These are phyloP conservation scores for Pichia eremophila DNA, from an alignment of 805 yeast species.

Conservation along the genomic window DNA sequence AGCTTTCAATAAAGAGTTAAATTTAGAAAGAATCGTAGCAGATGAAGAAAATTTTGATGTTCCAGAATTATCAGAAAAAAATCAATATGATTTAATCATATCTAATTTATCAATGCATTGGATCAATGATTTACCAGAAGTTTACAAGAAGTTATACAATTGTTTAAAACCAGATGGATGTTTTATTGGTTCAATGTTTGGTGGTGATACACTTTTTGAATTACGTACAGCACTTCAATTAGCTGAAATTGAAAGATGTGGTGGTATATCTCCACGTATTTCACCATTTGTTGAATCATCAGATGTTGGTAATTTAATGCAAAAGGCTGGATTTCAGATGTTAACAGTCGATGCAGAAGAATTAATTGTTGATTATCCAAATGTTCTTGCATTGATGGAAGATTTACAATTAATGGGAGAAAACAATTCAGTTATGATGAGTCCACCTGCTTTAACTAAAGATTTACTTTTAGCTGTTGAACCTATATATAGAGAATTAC, in stretches of 20 bases:
- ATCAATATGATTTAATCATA: conserved; percentile 56
- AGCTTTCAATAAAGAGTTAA: conserved; percentile 34
- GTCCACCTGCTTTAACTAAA: conserved; percentile 36
- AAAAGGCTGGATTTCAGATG: conserved; percentile 68
- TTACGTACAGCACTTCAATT: conserved; percentile 70
- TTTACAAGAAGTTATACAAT: conserved; percentile 43
- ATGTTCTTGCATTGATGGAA: conserved; percentile 52
- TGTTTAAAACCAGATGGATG: conserved; percentile 72
- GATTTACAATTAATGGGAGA: conserved; percentile 83
- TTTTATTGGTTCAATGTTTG: conserved; percentile 71
- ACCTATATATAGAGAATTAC: conserved; percentile 61
- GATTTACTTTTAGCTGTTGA: conserved; percentile 69
- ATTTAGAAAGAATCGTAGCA: conserved; percentile 41
- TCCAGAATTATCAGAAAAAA: conserved; percentile 29
- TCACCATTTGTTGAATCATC: conserved; percentile 73
- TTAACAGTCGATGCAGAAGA: conserved; percentile 81
- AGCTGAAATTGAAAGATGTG: conserved; percentile 71
- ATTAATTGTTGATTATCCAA: conserved; percentile 70
- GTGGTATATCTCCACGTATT: conserved; percentile 73
- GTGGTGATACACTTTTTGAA: conserved; percentile 81
- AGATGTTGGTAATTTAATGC: conserved; percentile 66
- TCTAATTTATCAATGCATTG: conserved; percentile 73
- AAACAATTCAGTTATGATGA: conserved; percentile 44
- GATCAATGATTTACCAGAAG: conserved; percentile 76
- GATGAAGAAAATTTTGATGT: conserved; percentile 61